Base-by-base conservation (phyloP, 2,329 filamentous ascomycete species). In the Exophiala spinifera region DNA sequence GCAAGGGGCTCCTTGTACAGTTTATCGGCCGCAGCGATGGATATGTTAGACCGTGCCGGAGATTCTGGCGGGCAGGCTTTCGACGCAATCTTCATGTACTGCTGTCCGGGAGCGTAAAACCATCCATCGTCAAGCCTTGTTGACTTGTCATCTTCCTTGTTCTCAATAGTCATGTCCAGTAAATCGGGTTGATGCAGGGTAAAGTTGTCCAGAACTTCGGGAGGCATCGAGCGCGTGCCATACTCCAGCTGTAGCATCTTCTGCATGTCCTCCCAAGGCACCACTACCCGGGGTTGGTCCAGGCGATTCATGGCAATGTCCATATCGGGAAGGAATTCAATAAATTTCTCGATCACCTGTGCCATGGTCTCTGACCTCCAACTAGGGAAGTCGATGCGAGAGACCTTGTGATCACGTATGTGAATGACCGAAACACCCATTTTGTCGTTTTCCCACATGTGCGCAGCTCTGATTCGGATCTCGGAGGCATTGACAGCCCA, bases 301-400 rank as follows among this genome's bases (percentile, higher is more conserved):
- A 84, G 76, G 49, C 77, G 74, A 64, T 87, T 86, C 70, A 86
- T 81, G 10, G 83, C 79, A 72, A 86, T 84, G 65, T 86, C 83
- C 66, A 87, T 79, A 57, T 87, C 83, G 3, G 83, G 84, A 19
- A 87, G 66, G 46, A 76, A 70, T 13, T 74, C 65, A 21, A 79
- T 76, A 33, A 84, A 80, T 53, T 79, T 77, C 2, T 65, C 61
- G 19, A 85, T 75, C 11, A 83, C 70, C 3, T 68, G 64, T 20
- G 65, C 65, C 47, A 76, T 68, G 0, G 70, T 73, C 19, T 76
- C 67, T 3, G 71, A 67, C 34, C 75, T 67, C 75, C 74, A 77
- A 46, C 65, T 66, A 3, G 51, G 59, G 51, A 69, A 67, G n/a
- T 65, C 69, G 8, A 70, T 67, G 56, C 67, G 69, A 11, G 72